Conservation (phyloP, 179 eudicot genomes). For the Corrigiola litoralis region DNA sequence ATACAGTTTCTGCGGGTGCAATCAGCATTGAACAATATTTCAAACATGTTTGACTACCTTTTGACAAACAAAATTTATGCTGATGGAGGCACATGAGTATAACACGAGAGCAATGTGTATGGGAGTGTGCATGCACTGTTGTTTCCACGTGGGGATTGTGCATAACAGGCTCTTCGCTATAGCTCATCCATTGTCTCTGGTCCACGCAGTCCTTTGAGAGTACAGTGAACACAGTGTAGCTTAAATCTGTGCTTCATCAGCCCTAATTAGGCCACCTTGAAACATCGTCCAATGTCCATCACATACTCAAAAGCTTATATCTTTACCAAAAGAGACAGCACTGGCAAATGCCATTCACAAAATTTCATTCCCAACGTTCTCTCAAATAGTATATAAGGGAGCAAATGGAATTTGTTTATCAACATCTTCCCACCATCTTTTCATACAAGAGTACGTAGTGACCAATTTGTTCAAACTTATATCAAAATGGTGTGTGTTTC, state of each 20-base stretch:
- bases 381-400: not conserved
- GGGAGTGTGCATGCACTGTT: slow-evolving; percentile 29
- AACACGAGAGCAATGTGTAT: slow-evolving; percentile 16
- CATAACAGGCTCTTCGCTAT: slow-evolving; percentile 12
- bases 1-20: too few relatives aligned
- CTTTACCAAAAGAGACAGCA: not conserved
- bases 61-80: too few relatives aligned
- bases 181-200: slow-evolving; percentile 10
- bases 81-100: slow-evolving; percentile 7
- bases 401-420: too few relatives aligned
- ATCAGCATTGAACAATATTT: too few relatives aligned
- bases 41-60: too few relatives aligned
- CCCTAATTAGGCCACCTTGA: slow-evolving; percentile 11
- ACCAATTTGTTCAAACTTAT: too few relatives aligned
- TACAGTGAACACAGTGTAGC: slow-evolving; percentile 3
- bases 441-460: not conserved
- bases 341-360: not conserved
- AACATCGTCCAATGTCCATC: slow-evolving; percentile 11
- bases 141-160: slow-evolving; percentile 22
- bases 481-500: not conserved
- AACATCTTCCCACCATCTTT: not conserved
- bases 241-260: not conserved
- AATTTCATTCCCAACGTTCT: slow-evolving; percentile 3
- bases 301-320: not conserved
- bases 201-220: slow-evolving; percentile 14